Conservation (phyloP, 257 asterid genomes). For the Ballota nigra region DNA sequence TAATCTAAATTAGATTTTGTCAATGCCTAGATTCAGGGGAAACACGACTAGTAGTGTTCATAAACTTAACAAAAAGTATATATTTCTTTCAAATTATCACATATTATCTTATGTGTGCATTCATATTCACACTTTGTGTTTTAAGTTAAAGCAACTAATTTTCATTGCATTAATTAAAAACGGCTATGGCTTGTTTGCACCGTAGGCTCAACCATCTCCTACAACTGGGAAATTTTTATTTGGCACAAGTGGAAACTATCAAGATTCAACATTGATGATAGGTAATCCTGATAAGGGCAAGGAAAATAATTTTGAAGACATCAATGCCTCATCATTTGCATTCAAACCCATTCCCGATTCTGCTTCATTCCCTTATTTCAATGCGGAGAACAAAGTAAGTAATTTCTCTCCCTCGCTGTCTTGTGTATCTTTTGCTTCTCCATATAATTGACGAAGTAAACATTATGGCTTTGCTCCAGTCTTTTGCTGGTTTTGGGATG, state of each 20-base stretch:
- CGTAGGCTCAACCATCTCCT: conserved; percentile 58
- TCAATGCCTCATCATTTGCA: conserved; percentile 58
- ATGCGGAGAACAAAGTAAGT: conserved; percentile 48
- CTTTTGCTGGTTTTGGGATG: conserved; percentile 40
- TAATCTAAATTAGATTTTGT: not conserved
- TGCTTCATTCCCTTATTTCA: conserved; percentile 39
- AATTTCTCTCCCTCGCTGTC: conserved; percentile 3
- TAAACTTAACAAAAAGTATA: not conserved
- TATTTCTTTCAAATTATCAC: not conserved
- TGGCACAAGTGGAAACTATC: conserved; percentile 36
- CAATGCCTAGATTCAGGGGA: too few relatives aligned
- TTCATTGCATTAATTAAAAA: conserved; percentile 10
- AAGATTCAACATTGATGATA: conserved; percentile 26
- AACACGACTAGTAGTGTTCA: not conserved
- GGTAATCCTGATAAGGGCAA: conserved; percentile 47
- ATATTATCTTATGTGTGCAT: not conserved
- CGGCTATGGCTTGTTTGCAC: not conserved
- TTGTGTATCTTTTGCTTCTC: conserved; percentile 14
- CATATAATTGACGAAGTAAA: conserved; percentile 31
- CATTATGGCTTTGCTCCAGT: conserved; percentile 39
- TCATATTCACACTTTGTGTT: not conserved
- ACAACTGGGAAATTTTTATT: conserved; percentile 68
- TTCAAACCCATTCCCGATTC: conserved; percentile 54
- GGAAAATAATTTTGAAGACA: conserved; percentile 46
- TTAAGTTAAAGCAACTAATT: not conserved